phyloP scores from a whole-genome alignment of 495 filamentous ascomycete species.

The Penicillium malachiteum region DNA sequence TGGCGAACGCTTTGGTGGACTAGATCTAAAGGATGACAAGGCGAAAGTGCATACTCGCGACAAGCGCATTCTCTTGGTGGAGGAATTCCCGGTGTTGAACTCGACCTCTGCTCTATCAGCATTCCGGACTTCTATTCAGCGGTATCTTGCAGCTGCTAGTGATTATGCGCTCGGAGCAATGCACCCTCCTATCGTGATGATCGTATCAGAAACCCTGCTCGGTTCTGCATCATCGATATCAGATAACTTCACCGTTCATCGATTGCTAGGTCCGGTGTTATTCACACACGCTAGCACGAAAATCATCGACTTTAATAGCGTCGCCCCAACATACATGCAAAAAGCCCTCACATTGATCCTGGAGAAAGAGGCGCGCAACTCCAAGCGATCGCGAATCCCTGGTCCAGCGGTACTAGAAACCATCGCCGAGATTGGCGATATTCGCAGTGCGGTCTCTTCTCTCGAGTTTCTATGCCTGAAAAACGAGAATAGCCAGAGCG shows the following conservation, averaged over 20 bases:
- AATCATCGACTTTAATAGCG: slow-evolving; percentile 85
- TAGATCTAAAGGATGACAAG: slow-evolving; percentile 52
- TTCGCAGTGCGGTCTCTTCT: slow-evolving; percentile 84
- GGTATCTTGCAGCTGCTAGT: slow-evolving; percentile 60
- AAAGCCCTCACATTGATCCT: slow-evolving; percentile 80
- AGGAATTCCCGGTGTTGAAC: slow-evolving; percentile 87
- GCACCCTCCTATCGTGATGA: slow-evolving; percentile 76
- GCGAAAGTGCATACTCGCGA: slow-evolving; percentile 13
- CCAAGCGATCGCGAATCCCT: slow-evolving; percentile 63
- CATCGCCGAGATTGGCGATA: slow-evolving; percentile 81
- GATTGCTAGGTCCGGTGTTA: slow-evolving; percentile 81
- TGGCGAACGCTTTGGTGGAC: slow-evolving; percentile 72
- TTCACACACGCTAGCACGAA: slow-evolving; percentile 71
- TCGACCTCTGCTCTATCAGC: slow-evolving; percentile 65
- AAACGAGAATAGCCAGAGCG: slow-evolving; percentile 55
- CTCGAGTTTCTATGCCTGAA: slow-evolving; percentile 88
- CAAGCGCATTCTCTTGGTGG: slow-evolving; percentile 71
- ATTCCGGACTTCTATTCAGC: slow-evolving; percentile 72
- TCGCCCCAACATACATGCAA: slow-evolving; percentile 81
- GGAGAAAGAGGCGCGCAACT: slow-evolving; percentile 73
- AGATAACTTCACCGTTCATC: slow-evolving; percentile 87
- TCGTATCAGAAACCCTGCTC: slow-evolving; percentile 84
- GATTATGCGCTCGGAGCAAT: slow-evolving; percentile 26
- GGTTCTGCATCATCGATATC: slow-evolving; percentile 71
- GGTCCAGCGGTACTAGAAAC: slow-evolving; percentile 69